A percentile compares a stretch with the other conserved stretches of the same genome.
Conservation (phyloP, 2,329 filamentous ascomycete genomes). For the Epichloe aotearoae region DNA sequence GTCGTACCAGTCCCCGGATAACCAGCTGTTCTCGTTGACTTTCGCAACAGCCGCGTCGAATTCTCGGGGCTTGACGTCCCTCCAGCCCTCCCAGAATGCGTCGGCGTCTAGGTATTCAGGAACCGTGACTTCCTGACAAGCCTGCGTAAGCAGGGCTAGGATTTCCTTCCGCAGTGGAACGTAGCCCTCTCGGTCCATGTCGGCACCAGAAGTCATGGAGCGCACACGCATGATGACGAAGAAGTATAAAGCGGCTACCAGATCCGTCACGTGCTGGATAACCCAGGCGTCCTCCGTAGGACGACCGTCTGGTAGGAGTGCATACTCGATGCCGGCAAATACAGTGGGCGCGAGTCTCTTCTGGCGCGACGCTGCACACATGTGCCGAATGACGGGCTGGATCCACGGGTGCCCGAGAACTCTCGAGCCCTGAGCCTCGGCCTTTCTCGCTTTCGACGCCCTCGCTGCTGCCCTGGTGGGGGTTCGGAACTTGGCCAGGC, state of each 20-base stretch:
- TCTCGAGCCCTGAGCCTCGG: conserved; percentile 12
- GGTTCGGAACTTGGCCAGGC: conserved; percentile 30
- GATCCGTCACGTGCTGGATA: conserved; percentile 32
- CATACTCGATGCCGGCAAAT: conserved; percentile 56
- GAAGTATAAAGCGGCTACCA: conserved; percentile 48
- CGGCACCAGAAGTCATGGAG: conserved; percentile 24
- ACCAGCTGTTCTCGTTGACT: conserved; percentile 44
- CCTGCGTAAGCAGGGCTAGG: conserved; percentile 26
- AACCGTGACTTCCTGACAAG: conserved; percentile 27
- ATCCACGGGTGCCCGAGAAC: conserved; percentile 49
- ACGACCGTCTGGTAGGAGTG: conserved; percentile 29
- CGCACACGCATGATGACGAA: conserved; percentile 41
- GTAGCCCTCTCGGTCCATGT: conserved; percentile 31
- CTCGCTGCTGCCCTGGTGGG: conserved; percentile 16
- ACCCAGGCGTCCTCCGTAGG: conserved; percentile 36
- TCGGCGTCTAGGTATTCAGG: conserved; percentile 30
- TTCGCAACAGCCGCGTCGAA: conserved; percentile 49
- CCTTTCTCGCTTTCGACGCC: conserved; percentile 28
- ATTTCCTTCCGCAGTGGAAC: conserved; percentile 31
- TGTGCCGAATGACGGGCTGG: conserved; percentile 50
- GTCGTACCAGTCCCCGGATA: conserved; percentile 49
- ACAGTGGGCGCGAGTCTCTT: conserved; percentile 56
- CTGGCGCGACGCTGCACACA: conserved; percentile 48
- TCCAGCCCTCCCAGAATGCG: conserved; percentile 39
- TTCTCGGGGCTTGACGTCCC: conserved; percentile 33